phyloP scores from a whole-genome alignment of 495 filamentous ascomycete species.

The Aspergillus carlsbadensis region DNA sequence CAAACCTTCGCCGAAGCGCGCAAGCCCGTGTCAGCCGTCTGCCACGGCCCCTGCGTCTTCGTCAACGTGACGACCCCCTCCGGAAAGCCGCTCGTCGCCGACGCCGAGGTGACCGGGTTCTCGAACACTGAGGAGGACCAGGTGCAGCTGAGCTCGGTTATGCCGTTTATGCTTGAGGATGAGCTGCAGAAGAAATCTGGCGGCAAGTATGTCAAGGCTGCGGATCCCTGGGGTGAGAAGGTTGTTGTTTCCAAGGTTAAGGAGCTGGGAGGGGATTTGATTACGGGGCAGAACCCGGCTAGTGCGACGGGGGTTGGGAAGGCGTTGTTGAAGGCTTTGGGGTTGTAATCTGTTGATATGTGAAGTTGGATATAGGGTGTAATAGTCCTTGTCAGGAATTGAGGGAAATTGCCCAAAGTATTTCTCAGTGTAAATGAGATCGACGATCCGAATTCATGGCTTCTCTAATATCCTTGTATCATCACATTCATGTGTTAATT shows the following conservation, averaged over 20 bases:
- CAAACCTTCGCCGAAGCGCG: constrained; percentile 58
- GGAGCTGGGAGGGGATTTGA: constrained; percentile 48
- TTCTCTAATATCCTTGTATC: too few relatives aligned
- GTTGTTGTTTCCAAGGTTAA: constrained; percentile 53
- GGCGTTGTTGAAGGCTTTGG: constrained; percentile 42
- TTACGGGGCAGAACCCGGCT: constrained; percentile 76
- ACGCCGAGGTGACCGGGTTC: constrained; percentile 64
- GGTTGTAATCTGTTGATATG: too few relatives aligned
- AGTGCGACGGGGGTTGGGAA: constrained; percentile 60
- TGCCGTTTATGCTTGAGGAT: constrained; percentile 69
- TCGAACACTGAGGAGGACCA: constrained; percentile 66
- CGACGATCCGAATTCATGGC: too few relatives aligned
- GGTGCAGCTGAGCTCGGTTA: constrained; percentile 38
- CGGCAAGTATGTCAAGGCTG: constrained; percentile 58
- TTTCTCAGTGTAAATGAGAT: too few relatives aligned
- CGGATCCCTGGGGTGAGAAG: constrained; percentile 55
- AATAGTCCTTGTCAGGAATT: too few relatives aligned
- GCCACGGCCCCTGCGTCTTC: constrained; percentile 66
- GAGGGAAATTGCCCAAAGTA: too few relatives aligned
- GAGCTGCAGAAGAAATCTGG: constrained; percentile 50
- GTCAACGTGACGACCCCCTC: constrained; percentile 52
- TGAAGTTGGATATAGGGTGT: too few relatives aligned
- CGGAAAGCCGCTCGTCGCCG: constrained; percentile 53
- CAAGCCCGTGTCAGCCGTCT: constrained; percentile 65
- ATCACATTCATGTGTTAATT: too few relatives aligned